Evolutionary conservation across 371 early-diverging fungal genomes (phyloP), one percentile per base, ranked within the genome.

Genomic region (Capillidium rhysosporum): DNA sequence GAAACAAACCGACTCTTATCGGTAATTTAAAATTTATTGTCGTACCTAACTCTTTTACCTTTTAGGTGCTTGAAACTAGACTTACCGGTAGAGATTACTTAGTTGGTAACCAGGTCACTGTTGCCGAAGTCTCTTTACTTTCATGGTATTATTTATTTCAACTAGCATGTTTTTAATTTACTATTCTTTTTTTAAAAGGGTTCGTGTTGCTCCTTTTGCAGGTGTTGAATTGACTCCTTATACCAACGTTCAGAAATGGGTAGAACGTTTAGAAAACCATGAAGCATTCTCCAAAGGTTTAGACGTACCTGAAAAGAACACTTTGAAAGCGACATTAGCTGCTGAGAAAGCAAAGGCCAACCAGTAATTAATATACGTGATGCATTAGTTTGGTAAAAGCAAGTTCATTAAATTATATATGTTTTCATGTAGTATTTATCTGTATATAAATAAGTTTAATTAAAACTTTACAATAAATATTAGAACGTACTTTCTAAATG

Each of bases 1-100:
- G 70, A 73, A 55, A 65, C 67, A 24, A 34, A 40, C n/a, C 58
- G 67, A 26, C 59, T 70, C 24, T 64, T 62, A 56, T 39, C 29
- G 20, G 64, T 64, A 57, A 66, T 40, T 54, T 3, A 14, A 24
- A 10, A 8, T n/a, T 23, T 48, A 16, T 5, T 8, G 26, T 16
- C n/a, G 30, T 3, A 16, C 24, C 18, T 12, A 10, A 10, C 29
- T 51, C n/a, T n/a, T 20, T 43, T 43, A 21, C 28, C 18, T 26
- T 51, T 51, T 38, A 52, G 51, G 57, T 53, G 1, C 52, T 69
- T 10, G 43, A 55, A 14, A 9, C 51, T 12, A 16, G 26, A 16
- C 18, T 58, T 0, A 54, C 64, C 25, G 64, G 63, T 7, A 40
- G 63, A 18, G 58, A 64, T 20, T 69, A 58, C 55, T 45, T 71